Percentiles rank a stretch among this genome's conserved stretches.
phyloP scores from a whole-genome alignment of 176 grass and related monocot species.

The Eragrostis nindensis region DNA sequence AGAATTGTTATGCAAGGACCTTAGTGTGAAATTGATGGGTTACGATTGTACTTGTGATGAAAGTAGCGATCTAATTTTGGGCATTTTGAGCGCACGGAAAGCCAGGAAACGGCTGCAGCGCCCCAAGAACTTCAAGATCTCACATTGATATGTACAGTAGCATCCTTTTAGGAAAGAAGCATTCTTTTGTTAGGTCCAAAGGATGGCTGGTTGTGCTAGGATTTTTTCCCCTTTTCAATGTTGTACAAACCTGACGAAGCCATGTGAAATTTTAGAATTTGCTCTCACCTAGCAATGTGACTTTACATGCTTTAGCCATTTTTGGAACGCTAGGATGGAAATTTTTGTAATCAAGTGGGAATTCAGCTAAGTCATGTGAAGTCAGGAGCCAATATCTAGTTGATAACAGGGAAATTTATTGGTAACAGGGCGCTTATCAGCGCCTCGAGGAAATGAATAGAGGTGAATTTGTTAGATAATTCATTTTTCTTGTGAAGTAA shows the following conservation, averaged over 20 bases:
- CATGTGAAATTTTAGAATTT: not conserved
- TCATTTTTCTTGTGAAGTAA: too few relatives aligned
- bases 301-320: not conserved
- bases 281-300: not conserved
- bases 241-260: not conserved
- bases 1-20: slow-evolving; percentile 65
- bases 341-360: too few relatives aligned
- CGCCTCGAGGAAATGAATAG: too few relatives aligned
- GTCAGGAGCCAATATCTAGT: too few relatives aligned
- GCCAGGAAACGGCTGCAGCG: slow-evolving; percentile 46
- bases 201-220: not conserved
- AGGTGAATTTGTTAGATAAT: too few relatives aligned
- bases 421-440: too few relatives aligned
- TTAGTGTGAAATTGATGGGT: slow-evolving; percentile 75
- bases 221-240: not conserved
- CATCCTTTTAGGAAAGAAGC: slow-evolving; percentile 5
- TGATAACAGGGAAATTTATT: too few relatives aligned
- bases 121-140: slow-evolving; percentile 45
- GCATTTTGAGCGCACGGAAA: slow-evolving; percentile 59
- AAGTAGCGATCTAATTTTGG: slow-evolving; percentile 58
- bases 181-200: slow-evolving; percentile 12
- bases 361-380: too few relatives aligned
- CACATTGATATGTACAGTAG: slow-evolving; percentile 7
- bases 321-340: too few relatives aligned
- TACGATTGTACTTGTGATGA: slow-evolving; percentile 52